Conservation (phyloP, 495 filamentous ascomycete genomes). For the Aspergillus panamensis region DNA sequence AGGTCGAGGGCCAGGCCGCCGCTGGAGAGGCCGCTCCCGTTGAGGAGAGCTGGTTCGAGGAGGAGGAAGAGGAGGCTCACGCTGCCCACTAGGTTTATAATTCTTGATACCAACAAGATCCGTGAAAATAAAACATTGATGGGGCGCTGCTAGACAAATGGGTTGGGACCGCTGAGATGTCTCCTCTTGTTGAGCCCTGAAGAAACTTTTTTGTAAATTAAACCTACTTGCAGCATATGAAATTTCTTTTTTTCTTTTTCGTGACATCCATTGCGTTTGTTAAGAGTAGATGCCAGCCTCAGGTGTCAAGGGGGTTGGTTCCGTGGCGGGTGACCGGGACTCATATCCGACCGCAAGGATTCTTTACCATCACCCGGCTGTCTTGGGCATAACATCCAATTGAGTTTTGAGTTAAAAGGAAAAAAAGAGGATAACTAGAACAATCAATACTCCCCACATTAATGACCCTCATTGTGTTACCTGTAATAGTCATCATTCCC, state of each 20-base stretch:
- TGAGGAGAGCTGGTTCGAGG: slow-evolving; percentile 72
- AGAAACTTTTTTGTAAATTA: slow-evolving; percentile 46
- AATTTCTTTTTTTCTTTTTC: slow-evolving; percentile 23
- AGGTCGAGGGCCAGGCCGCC: slow-evolving; percentile 81
- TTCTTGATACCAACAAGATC: neutral
- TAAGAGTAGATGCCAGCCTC: neutral
- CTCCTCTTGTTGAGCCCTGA: slow-evolving; percentile 36
- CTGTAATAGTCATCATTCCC: slow-evolving; percentile 4
- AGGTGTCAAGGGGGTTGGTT: slow-evolving; percentile 4
- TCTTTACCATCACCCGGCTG: neutral
- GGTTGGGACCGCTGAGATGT: slow-evolving; percentile 26
- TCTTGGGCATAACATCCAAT: neutral
- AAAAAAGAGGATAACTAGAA: neutral
- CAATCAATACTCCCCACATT: slow-evolving; percentile 3
- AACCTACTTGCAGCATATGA: slow-evolving; percentile 41
- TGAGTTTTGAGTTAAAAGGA: neutral
- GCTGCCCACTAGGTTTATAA: slow-evolving; percentile 45
- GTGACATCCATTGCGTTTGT: slow-evolving; percentile 1
- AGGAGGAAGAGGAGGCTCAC: slow-evolving; percentile 54
- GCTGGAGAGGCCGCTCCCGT: slow-evolving; percentile 53
- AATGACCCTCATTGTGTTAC: slow-evolving; percentile 11
- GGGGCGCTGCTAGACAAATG: slow-evolving; percentile 27
- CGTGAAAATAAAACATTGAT: slow-evolving; percentile 14
- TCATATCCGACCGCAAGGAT: slow-evolving; percentile 11
- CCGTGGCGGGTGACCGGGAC: slow-evolving; percentile 13